Evolutionary conservation across 768 basidiomycete genomes (phyloP).

Genomic region (Kwoniella dendrophila): DNA sequence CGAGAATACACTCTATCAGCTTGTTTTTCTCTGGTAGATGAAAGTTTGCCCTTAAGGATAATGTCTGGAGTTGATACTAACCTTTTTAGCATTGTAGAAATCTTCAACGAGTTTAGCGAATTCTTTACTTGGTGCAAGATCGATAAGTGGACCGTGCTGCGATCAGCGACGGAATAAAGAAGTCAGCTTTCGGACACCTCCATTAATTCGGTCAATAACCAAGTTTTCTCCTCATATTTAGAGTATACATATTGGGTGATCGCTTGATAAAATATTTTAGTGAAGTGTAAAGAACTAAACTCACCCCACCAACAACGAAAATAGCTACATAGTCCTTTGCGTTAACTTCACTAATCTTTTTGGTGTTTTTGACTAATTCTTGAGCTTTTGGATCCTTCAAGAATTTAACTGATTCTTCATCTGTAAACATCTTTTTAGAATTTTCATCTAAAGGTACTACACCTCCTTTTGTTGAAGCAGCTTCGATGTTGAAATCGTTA

Average conservation of each 20-base stretch:
- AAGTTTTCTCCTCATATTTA: not conserved
- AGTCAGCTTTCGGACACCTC: not conserved
- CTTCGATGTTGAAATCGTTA: conserved; percentile 63
- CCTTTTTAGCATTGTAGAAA: conserved; percentile 69
- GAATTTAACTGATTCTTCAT: conserved; percentile 65
- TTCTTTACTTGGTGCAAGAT: conserved; percentile 64
- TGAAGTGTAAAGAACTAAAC: conserved; percentile 7
- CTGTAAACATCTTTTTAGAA: conserved; percentile 61
- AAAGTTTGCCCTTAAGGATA: not conserved
- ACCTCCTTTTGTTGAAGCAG: conserved; percentile 66
- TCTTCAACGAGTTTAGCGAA: conserved; percentile 66
- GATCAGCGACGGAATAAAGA: not conserved
- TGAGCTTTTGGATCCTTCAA: conserved; percentile 64
- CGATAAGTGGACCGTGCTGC: conserved; percentile 71
- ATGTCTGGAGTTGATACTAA: not conserved
- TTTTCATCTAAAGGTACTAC: conserved; percentile 69
- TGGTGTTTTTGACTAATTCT: conserved; percentile 63
- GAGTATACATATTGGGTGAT: too few relatives aligned
- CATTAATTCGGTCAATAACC: not conserved
- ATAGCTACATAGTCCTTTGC: conserved; percentile 69
- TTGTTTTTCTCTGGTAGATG: too few relatives aligned
- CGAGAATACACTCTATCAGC: too few relatives aligned
- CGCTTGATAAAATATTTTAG: not conserved
- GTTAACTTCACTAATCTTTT: conserved; percentile 66
- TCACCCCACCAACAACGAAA: conserved; percentile 72